Evolutionary conservation across 805 yeast genomes (phyloP).

Genomic region (Candida coleopterorum): DNA sequence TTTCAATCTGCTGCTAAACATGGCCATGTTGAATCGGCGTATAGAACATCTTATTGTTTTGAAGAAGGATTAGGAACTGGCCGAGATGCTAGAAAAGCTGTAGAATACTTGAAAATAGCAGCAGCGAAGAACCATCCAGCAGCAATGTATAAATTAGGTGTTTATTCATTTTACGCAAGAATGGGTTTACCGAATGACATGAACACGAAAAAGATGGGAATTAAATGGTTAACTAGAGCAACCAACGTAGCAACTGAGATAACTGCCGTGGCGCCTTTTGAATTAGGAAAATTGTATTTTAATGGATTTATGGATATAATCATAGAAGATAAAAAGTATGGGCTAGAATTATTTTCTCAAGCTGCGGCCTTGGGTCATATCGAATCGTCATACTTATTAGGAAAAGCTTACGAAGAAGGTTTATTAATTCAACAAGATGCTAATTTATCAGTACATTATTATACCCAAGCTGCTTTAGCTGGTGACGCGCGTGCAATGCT

Average conservation of each 20-base stretch:
- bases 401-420: constrained; percentile 81
- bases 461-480: constrained; percentile 81
- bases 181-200: constrained; percentile 75
- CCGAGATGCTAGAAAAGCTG: constrained; percentile 79
- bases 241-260: constrained; percentile 77
- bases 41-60: constrained; percentile 84
- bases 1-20: constrained; percentile 92
- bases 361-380: constrained; percentile 86
- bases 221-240: constrained; percentile 90
- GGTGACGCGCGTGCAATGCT: constrained; percentile 90
- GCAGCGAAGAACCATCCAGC: constrained; percentile 91
- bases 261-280: constrained; percentile 92
- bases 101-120: constrained; percentile 79
- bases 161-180: constrained; percentile 75
- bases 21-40: constrained; percentile 88
- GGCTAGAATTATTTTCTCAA: constrained; percentile 78
- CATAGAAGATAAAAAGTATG: constrained; percentile 77
- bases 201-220: constrained; percentile 75
- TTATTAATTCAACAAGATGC: constrained; percentile 72
- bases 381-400: constrained; percentile 75
- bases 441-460: constrained; percentile 84
- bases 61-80: constrained; percentile 94
- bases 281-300: constrained; percentile 78
- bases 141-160: constrained; percentile 92
- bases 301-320: constrained; percentile 83